These are phyloP conservation scores for Apiospora malaysiana DNA, from an alignment of 2,329 filamentous ascomycete species.

Conservation along the genomic window DNA sequence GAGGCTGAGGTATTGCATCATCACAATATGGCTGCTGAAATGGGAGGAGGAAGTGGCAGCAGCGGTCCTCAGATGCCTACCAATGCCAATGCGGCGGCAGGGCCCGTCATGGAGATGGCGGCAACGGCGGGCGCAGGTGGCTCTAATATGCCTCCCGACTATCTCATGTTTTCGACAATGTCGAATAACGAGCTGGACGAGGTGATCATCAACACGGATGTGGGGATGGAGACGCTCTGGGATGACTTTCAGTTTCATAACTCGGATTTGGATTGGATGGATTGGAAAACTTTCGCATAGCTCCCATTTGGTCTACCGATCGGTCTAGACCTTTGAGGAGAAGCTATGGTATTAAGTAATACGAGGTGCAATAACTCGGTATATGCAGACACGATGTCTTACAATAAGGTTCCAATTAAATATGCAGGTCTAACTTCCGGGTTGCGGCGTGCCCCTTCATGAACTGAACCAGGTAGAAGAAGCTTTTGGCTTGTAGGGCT, in stretches of 20 bases:
- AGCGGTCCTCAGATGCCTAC: constrained; percentile 25
- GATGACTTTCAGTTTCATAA: constrained; percentile 43
- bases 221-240: constrained; percentile 40
- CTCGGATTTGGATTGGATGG: constrained; percentile 43
- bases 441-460: background rate
- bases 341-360: background rate
- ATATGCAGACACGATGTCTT: background rate
- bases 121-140: constrained; percentile 27
- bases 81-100: constrained; percentile 22
- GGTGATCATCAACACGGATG: constrained; percentile 42
- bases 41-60: background rate
- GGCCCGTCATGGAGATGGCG: constrained; percentile 33
- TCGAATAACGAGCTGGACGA: constrained; percentile 43
- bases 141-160: constrained; percentile 30
- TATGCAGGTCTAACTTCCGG: background rate
- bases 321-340: background rate
- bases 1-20: background rate
- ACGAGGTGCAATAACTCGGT: background rate
- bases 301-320: background rate
- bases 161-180: constrained; percentile 42
- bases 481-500: background rate
- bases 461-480: too few relatives aligned
- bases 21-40: background rate
- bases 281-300: constrained; percentile 37
- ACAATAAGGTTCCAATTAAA: constrained; percentile 9